These are phyloP conservation scores for Diaporthe australafricana DNA, from an alignment of 2,329 filamentous ascomycete genomes.

Conservation along the genomic window DNA sequence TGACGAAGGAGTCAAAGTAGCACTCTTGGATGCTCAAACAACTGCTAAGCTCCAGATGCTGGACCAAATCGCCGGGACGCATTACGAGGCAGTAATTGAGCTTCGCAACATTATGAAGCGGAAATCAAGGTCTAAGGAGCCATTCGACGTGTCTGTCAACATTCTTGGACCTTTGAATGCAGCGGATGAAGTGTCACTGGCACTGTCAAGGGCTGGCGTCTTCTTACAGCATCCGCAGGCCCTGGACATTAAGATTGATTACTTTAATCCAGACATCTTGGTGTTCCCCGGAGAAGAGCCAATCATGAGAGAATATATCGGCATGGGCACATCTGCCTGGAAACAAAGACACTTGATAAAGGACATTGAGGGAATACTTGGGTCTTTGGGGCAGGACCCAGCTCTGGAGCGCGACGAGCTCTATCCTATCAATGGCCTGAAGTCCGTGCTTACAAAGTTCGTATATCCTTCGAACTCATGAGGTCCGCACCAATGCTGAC, in stretches of 20 bases:
- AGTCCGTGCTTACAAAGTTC: neutral
- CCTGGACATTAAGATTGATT: neutral
- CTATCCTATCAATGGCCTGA: neutral
- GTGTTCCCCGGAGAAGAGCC: neutral
- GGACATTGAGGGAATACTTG: constrained; percentile 4
- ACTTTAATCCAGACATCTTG: constrained; percentile 7
- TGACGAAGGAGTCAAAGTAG: no score
- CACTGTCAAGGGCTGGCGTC: neutral
- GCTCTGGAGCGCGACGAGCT: neutral
- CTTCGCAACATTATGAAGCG: neutral
- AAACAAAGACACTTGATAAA: neutral
- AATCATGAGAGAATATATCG: neutral
- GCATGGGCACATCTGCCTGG: neutral
- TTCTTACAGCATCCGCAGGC: constrained; percentile 4
- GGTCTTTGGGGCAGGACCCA: neutral
- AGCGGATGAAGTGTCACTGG: neutral
- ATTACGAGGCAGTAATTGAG: neutral
- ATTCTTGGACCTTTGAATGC: neutral
- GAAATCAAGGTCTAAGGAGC: neutral
- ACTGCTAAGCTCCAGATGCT: no score
- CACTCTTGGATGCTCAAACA: no score
- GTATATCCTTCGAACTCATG: no score
- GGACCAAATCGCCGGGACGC: neutral
- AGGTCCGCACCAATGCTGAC: no score
- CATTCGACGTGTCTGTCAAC: neutral